Evolutionary conservation across 73 alveolate species (phyloP).

Genomic region (Uronychia setigera): DNA sequence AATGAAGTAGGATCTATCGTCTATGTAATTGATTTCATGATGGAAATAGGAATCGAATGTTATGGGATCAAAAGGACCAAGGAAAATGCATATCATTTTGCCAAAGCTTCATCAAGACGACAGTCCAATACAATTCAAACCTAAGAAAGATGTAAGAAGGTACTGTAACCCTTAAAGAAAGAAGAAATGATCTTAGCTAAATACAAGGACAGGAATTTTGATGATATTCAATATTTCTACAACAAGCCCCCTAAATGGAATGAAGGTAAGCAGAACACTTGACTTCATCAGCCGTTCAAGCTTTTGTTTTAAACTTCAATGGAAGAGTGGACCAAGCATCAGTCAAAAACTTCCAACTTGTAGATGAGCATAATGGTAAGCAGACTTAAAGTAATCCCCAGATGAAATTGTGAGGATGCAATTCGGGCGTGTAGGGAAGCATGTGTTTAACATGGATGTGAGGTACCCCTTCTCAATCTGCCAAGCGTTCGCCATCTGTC

Average conservation of each 20-base stretch:
- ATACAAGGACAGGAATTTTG: constrained; percentile 61
- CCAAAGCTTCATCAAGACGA: constrained; percentile 71
- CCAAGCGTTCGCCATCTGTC: constrained; percentile 84
- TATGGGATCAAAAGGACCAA: constrained; percentile 92
- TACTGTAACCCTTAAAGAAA: constrained; percentile 4
- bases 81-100: constrained; percentile 84
- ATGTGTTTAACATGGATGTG: constrained; percentile 83
- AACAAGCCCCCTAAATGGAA: constrained; percentile 94
- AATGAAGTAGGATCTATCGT: constrained; percentile 74
- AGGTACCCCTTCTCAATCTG: constrained; percentile 80
- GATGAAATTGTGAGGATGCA: constrained; percentile 73
- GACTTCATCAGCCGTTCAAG: constrained; percentile 67
- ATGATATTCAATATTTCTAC: constrained; percentile 60
- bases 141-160: constrained; percentile 21
- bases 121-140: constrained; percentile 49
- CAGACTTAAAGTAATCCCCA: background rate
- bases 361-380: constrained; percentile 72
- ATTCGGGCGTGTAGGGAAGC: constrained; percentile 90
- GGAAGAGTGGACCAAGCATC: constrained; percentile 92
- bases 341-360: constrained; percentile 83
- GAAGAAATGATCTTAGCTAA: constrained; percentile 65
- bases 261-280: constrained; percentile 34
- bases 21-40: constrained; percentile 17
- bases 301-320: constrained; percentile 87
- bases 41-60: constrained; percentile 75